Percentiles rank a stretch among this genome's conserved stretches.
Conservation (phyloP, 176 grass and related monocot species). For the Bothriochloa decipiens region DNA sequence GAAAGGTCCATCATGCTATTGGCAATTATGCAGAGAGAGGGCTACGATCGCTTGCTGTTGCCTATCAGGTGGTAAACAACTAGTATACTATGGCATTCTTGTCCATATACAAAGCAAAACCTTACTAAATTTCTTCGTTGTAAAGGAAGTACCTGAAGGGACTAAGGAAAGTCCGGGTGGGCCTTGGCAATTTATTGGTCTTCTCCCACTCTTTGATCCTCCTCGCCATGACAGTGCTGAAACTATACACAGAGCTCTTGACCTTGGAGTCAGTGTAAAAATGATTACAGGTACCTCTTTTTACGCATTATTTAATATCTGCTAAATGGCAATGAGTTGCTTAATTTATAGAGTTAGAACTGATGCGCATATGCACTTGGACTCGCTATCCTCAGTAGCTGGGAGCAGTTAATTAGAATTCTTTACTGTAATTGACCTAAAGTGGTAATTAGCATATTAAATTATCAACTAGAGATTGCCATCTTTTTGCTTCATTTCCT, state of each 20-base stretch:
- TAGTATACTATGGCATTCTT: slow-evolving; percentile 14
- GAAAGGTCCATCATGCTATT: slow-evolving; percentile 59
- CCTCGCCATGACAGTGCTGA: slow-evolving; percentile 74
- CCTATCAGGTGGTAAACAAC: slow-evolving; percentile 55
- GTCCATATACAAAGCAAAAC: slow-evolving; percentile 15
- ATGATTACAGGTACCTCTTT: slow-evolving; percentile 65
- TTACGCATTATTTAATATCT: slow-evolving; percentile 10
- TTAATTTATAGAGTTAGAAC: slow-evolving; percentile 22
- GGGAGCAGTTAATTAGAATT: slow-evolving; percentile 19
- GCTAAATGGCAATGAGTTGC: not conserved
- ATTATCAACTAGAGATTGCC: not conserved
- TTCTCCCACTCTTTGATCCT: slow-evolving; percentile 73
- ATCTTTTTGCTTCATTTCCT: slow-evolving; percentile 15
- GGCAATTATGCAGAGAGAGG: slow-evolving; percentile 58
- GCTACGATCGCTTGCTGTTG: slow-evolving; percentile 64
- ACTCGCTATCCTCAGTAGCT: not conserved
- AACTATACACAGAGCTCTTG: slow-evolving; percentile 64
- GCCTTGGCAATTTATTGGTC: slow-evolving; percentile 67
- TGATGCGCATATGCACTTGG: not conserved
- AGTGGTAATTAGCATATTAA: not conserved
- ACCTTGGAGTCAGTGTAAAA: slow-evolving; percentile 75
- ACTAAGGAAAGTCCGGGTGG: slow-evolving; percentile 64
- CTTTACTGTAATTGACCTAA: slow-evolving; percentile 25
- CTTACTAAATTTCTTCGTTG: slow-evolving; percentile 32
- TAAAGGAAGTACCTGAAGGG: slow-evolving; percentile 69